Conservation (phyloP, 768 basidiomycete genomes). For the Rhodocollybia butyracea region DNA sequence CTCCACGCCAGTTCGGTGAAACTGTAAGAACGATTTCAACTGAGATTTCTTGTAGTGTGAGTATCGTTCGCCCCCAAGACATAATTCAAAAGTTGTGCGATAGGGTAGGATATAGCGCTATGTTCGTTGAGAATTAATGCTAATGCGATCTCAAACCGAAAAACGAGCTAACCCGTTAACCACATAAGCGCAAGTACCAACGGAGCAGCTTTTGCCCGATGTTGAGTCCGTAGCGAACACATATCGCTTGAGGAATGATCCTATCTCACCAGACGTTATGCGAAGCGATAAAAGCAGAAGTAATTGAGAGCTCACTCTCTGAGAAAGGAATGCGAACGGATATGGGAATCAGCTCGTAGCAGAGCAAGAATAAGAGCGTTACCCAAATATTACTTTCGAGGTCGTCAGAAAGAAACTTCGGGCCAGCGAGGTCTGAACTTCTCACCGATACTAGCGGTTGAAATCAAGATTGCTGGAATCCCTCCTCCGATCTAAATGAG, state of each 20-base stretch:
- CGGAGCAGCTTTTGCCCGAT: conserved; percentile 80
- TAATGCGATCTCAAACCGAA: background rate
- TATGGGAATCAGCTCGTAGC: background rate
- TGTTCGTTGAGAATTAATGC: too few relatives aligned
- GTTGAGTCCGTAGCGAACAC: conserved; percentile 74
- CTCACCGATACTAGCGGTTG: conserved; percentile 69
- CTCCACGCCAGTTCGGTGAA: conserved; percentile 75
- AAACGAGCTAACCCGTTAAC: conserved; percentile 20
- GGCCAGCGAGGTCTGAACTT: background rate
- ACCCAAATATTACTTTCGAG: conserved; percentile 76
- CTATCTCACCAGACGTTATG: conserved; percentile 18
- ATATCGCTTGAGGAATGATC: conserved; percentile 71
- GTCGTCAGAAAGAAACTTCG: background rate
- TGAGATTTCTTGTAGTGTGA: conserved; percentile 82
- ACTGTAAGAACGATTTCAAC: conserved; percentile 73
- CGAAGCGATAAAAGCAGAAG: conserved; percentile 20
- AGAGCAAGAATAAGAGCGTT: conserved; percentile 18
- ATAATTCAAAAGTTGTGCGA: conserved; percentile 77
- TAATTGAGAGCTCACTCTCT: conserved; percentile 55
- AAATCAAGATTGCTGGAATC: conserved; percentile 74
- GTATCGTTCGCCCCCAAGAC: conserved; percentile 73
- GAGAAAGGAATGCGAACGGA: conserved; percentile 30
- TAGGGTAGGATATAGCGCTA: conserved; percentile 85
- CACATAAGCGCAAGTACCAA: conserved; percentile 75
- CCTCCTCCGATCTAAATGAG: conserved; percentile 54